Evolutionary conservation across 371 early-diverging fungal species (phyloP), one percentile per base, ranked within the genome.

Genomic region (Mortierella sp.): DNA sequence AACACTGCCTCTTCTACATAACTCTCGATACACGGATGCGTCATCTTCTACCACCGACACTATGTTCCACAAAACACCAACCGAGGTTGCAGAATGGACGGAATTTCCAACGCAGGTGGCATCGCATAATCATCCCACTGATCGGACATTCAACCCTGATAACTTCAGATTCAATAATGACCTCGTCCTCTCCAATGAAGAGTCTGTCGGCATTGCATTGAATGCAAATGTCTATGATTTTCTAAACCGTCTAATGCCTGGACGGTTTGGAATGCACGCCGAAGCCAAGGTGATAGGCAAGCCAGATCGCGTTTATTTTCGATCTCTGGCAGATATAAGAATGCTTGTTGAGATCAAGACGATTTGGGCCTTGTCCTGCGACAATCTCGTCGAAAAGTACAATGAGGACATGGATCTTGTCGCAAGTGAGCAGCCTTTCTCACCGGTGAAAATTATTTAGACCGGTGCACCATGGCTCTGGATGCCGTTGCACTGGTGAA

Each of bases 341-440:
- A 82, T 83, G 13, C 78, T 84, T 67, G 86, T 88, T 84, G 74
- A 72, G 83, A 84, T 85, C 70, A 60, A 57, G 57, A 23, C 55
- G 19, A 45, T 45, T 28, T 37, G 61, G 56, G 45, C 45, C 64
- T 61, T 82, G 45, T 40, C 42, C 45, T 58, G 62, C 26, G 31
- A 43, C 51, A 35, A 65, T 22, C 53, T 80, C 19, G 58, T 76
- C 40, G 29, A 63, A 49, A 62, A 43, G 45, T 70, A 70, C 54
- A 35, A 23, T 34, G 22, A 61, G 42, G 59, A 70, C 0, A 61
- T 63, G 58, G 51, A 42, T 54, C 34, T 56, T 63, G 9, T 63
- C 58, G 35, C 45, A 63, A 42, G 42, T 2, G 53, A 63, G 26
- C 63, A 26, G n/a, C n/a, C n/a, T n/a, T n/a, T n/a, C n/a, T n/a